phyloP scores from a whole-genome alignment of 2,329 filamentous ascomycete genomes.

The Fusarium papillatum region DNA sequence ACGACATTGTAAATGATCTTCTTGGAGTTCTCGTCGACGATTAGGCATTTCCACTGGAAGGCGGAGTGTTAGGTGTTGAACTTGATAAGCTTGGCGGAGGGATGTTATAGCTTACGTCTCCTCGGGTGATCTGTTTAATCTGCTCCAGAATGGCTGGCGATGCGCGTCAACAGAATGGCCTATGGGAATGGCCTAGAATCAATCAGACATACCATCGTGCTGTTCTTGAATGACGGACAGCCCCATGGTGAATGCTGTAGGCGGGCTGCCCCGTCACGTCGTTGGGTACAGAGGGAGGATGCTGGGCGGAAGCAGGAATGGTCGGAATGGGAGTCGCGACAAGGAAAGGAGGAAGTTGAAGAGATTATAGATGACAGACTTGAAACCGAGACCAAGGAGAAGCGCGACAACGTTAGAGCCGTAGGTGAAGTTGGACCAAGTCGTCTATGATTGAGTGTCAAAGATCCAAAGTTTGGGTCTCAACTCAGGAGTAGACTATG shows the following conservation, averaged over 20 bases:
- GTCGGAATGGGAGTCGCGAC: conserved; percentile 8
- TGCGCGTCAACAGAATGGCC: conserved; percentile 33
- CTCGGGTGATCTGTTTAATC: conserved; percentile 83
- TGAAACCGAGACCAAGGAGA: conserved; percentile 5
- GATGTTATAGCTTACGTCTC: conserved; percentile 73
- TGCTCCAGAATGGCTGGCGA: conserved; percentile 53
- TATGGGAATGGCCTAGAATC: neutral
- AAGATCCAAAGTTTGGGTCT: conserved; percentile 23
- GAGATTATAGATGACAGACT: neutral
- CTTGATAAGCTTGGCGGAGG: neutral
- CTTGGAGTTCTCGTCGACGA: conserved; percentile 87
- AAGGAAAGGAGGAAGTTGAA: conserved; percentile 1
- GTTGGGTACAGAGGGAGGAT: conserved; percentile 26
- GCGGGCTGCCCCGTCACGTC: conserved; percentile 44
- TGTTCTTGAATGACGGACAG: conserved; percentile 89
- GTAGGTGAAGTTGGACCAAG: conserved; percentile 21
- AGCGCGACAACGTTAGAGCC: conserved; percentile 31
- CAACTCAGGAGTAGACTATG: conserved; percentile 43
- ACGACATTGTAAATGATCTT: conserved; percentile 92
- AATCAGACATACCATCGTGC: conserved; percentile 59
- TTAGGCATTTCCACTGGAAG: conserved; percentile 92
- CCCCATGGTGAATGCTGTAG: conserved; percentile 74
- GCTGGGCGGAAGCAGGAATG: conserved; percentile 8
- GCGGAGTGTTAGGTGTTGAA: conserved; percentile 20
- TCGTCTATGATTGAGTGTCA: conserved; percentile 19